phyloP scores from a whole-genome alignment of 371 early-diverging fungal genomes.

The Rhizopus microsporus region DNA sequence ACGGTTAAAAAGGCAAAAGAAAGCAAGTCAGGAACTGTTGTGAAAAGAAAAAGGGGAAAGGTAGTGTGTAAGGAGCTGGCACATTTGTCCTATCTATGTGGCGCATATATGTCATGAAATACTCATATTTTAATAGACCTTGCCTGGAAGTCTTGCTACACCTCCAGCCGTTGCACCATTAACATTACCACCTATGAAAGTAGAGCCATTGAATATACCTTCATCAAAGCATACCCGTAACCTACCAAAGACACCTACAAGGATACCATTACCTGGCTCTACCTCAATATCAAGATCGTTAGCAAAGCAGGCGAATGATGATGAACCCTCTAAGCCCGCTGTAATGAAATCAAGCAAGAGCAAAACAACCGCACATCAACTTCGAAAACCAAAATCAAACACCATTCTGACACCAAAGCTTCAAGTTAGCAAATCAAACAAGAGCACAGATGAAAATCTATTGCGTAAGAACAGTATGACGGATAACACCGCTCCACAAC shows the following conservation, averaged over 20 bases:
- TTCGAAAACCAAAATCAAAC: conserved; percentile 25
- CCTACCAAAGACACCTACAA: conserved; percentile 28
- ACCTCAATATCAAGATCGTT: neutral
- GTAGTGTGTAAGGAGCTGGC: conserved; percentile 23
- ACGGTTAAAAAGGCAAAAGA: conserved; percentile 1
- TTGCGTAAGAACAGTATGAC: conserved; percentile 3
- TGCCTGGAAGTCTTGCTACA: conserved; percentile 43
- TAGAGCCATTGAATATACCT: conserved; percentile 39
- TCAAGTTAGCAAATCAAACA: conserved; percentile 15
- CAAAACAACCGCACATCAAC: conserved; percentile 3
- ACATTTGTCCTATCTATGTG: too few relatives aligned
- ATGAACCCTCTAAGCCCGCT: neutral
- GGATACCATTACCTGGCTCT: conserved; percentile 26
- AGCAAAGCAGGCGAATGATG: neutral
- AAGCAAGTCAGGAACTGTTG: neutral
- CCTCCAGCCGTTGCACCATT: conserved; percentile 40
- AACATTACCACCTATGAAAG: conserved; percentile 51
- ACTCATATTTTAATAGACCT: conserved; percentile 29
- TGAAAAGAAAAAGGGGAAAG: conserved; percentile 46
- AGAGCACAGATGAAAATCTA: conserved; percentile 21
- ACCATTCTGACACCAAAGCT: conserved; percentile 12
- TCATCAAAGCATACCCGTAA: conserved; percentile 10
- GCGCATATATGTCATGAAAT: neutral
- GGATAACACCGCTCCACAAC: neutral
- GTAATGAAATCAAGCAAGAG: neutral